Conservation (phyloP, 768 basidiomycete genomes). For the Infundibulicybe gibba region DNA sequence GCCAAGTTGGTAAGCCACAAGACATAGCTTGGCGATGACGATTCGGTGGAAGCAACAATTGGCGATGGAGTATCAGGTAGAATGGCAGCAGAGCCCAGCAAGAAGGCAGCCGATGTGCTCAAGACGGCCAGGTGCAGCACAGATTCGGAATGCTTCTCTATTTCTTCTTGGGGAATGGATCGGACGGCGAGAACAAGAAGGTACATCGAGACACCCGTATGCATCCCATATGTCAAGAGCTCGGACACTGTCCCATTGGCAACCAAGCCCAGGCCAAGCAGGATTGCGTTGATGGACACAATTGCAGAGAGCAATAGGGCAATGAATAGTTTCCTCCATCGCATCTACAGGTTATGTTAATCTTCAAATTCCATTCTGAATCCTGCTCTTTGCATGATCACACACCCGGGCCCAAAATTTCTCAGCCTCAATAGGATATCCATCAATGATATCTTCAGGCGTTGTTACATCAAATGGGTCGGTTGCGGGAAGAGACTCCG, state of each 20-base stretch:
- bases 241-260: slow-evolving; percentile 22
- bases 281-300: slow-evolving; percentile 46
- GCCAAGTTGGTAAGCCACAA: slow-evolving; percentile 53
- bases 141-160: slow-evolving; percentile 39
- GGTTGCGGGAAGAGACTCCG: slow-evolving; percentile 16
- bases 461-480: slow-evolving; percentile 73
- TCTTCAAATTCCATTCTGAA: background rate
- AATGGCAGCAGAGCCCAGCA: slow-evolving; percentile 48
- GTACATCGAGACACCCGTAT: slow-evolving; percentile 58
- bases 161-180: slow-evolving; percentile 45
- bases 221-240: slow-evolving; percentile 37
- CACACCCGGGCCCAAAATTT: slow-evolving; percentile 58
- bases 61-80: slow-evolving; percentile 45
- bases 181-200: slow-evolving; percentile 44
- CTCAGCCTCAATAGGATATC: slow-evolving; percentile 58
- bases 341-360: slow-evolving; percentile 38
- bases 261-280: slow-evolving; percentile 50
- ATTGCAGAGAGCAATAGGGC: slow-evolving; percentile 41
- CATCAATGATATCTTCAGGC: slow-evolving; percentile 68
- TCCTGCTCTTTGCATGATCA: background rate
- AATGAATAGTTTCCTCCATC: slow-evolving; percentile 52
- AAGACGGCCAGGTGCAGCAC: slow-evolving; percentile 61
- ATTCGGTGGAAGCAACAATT: slow-evolving; percentile 19
- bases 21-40: slow-evolving; percentile 16
- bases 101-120: slow-evolving; percentile 40